phyloP scores from a whole-genome alignment of 2,329 filamentous ascomycete species.

The Colletotrichum noveboracense region DNA sequence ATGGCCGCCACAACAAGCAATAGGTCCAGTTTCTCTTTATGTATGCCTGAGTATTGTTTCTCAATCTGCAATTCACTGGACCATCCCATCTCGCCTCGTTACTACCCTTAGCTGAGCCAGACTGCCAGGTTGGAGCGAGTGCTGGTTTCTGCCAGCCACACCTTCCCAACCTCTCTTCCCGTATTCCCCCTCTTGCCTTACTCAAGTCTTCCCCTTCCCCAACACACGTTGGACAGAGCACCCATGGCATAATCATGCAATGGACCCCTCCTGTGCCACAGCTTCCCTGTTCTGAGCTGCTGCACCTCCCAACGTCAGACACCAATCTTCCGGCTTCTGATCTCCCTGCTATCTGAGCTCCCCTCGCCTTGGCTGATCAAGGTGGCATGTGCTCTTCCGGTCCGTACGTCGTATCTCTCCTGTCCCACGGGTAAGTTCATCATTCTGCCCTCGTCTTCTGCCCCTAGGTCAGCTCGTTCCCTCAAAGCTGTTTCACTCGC shows the following conservation, averaged over 20 bases:
- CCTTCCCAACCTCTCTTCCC: neutral
- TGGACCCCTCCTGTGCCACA: slow-evolving; percentile 15
- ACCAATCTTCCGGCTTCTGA: neutral
- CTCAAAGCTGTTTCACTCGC: slow-evolving; percentile 8
- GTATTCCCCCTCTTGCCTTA: neutral
- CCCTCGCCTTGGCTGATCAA: neutral
- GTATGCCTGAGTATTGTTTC: neutral
- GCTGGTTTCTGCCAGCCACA: neutral
- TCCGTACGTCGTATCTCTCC: neutral
- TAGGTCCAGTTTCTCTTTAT: neutral
- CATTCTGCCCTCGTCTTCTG: neutral
- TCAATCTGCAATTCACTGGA: neutral
- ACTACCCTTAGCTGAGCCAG: neutral
- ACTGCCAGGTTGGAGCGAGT: neutral
- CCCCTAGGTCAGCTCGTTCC: neutral
- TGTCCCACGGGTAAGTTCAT: neutral
- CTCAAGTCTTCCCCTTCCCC: neutral
- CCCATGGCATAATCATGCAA: slow-evolving; percentile 15
- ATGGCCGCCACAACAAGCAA: neutral
- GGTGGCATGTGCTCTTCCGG: neutral
- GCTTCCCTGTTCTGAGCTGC: slow-evolving; percentile 19
- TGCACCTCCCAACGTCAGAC: slow-evolving; percentile 6
- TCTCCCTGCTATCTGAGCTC: slow-evolving; percentile 15
- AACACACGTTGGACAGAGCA: neutral
- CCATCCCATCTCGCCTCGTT: neutral